Base-by-base conservation (phyloP, 2,329 filamentous ascomycete species). In the Exophiala bonariae region DNA sequence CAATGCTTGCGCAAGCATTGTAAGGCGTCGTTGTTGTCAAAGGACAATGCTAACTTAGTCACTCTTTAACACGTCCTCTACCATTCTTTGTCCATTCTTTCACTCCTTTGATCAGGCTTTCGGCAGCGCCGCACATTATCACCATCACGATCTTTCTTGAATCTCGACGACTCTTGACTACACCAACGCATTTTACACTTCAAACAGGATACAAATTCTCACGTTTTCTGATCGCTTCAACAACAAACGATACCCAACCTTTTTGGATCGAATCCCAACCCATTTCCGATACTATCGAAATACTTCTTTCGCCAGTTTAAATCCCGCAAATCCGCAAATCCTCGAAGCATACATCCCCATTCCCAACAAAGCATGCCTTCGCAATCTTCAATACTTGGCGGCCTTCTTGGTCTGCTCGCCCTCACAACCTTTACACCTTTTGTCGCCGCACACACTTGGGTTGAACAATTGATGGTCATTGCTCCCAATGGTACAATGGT, bases 401-500 rank as follows among this genome's bases (percentile, higher is more conserved):
- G 63, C 26, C 52, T 70, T 17, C 8, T 55, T 16, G 52, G 42
- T 28, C 35, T 55, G 48, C 46, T 54, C 40, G 44, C 49, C 28
- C 32, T 44, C 30, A 26, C 38, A 23, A 46, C 33, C 41, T 34
- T 44, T 34, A 20, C 34, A 19, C 47, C 33, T 41, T 26, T 51
- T 20, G 56, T 61, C 17, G 49, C 53, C 20, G 84, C 81, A 28
- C 92, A 96, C 69, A 86, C 83, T 14, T 96, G 91, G 91, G 78
- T 92, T 38, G 90, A 96, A 68, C 75, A 85, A 60, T 74, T 92
- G 40, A 80, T 76, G 52, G 81, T 82, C 47, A 83, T 96, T 64
- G 80, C 82, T 43, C 66, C 80, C 20, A 86, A 89, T 59, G 91
- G 90, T 44, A 81, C 81, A 26, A 89, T 90, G 63, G 72, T 83